Evolutionary conservation across 257 asterid genomes (phyloP), one percentile per base, ranked within the genome.

Genomic region (Pogostemon cablin): DNA sequence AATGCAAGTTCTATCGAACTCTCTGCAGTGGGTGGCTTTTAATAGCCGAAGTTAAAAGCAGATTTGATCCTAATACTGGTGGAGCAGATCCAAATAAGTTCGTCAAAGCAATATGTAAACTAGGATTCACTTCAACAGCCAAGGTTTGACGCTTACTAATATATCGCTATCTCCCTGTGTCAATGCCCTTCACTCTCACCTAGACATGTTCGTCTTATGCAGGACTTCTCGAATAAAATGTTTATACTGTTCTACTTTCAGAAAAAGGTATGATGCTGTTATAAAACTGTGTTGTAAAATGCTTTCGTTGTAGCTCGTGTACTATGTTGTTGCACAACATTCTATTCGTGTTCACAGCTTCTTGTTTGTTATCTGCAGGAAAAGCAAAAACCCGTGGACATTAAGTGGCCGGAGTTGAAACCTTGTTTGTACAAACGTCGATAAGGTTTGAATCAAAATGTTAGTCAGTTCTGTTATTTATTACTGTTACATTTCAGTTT

Each of bases 181-280:
- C 9, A 3, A 39, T 41, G 53, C 17, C 10, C 17, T 67, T 59
- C 54, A 55, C 37, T 70, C 3, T 54, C 69, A 43, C 87, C 78
- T 64, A 75, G 8, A 65, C 50, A 15, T 63, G 0, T 54, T 9
- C 71, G 40, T 68, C 71, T 25, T 75, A 48, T 83, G 92, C 91
- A 95, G 98, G 99, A 95, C 77, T 83, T 88, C 75, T 95, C 97
- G 53, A 95, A 91, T 73, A 95, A 95, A 81, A 91, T 95, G 96
- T 95, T 95, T 77, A 77, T 81, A 71, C 84, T 95, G 58, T 76
- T 91, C 72, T 72, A 81, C 88, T 86, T 95, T 48, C 83, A 83
- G 81, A 95, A 87, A 77, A 95, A 89, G 98, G 98, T 95, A 59
- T 12, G 75, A 17, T 53, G 11, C 53, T 47, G n/a, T 59, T 37